These are phyloP conservation scores for Ophiosphaerella korrae DNA, from an alignment of 2,329 filamentous ascomycete genomes.

Conservation along the genomic window DNA sequence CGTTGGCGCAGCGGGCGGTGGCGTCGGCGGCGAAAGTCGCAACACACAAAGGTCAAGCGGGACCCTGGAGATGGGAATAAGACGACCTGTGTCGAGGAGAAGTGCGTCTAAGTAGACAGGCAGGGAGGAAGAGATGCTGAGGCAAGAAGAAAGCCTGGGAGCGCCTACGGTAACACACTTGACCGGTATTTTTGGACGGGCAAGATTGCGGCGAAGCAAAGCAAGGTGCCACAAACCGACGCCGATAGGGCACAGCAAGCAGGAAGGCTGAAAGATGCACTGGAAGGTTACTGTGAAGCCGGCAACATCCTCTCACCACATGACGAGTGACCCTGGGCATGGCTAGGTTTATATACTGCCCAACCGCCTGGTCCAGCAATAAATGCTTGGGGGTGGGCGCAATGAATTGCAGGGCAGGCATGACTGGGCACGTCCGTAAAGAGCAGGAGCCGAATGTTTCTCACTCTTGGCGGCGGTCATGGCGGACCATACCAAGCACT, in stretches of 20 bases:
- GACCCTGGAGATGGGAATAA: neutral
- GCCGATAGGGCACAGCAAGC: slow-evolving; percentile 23
- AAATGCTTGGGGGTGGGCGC: slow-evolving; percentile 10
- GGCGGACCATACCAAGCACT: slow-evolving; percentile 2
- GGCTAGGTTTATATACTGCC: slow-evolving; percentile 24
- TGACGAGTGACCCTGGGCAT: slow-evolving; percentile 6
- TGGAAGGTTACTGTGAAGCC: slow-evolving; percentile 19
- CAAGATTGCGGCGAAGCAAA: slow-evolving; percentile 19
- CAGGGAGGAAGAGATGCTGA: slow-evolving; percentile 5
- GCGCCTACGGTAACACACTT: slow-evolving; percentile 11
- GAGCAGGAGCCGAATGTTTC: neutral
- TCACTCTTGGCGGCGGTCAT: slow-evolving; percentile 2
- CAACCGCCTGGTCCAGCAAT: slow-evolving; percentile 25
- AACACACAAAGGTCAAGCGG: slow-evolving; percentile 10
- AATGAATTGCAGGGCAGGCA: neutral
- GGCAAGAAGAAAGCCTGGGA: slow-evolving; percentile 25
- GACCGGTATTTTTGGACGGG: slow-evolving; percentile 26
- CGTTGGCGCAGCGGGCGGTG: no score
- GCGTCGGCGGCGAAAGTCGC: slow-evolving; percentile 1
- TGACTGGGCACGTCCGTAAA: slow-evolving; percentile 1
- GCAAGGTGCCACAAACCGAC: slow-evolving; percentile 6
- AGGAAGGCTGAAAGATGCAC: slow-evolving; percentile 20
- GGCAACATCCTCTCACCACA: slow-evolving; percentile 10
- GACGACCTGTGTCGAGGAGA: slow-evolving; percentile 2
- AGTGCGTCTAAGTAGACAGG: slow-evolving; percentile 17